phyloP scores from a whole-genome alignment of 2,329 filamentous ascomycete genomes.

The Phyllosticta citriasiana region DNA sequence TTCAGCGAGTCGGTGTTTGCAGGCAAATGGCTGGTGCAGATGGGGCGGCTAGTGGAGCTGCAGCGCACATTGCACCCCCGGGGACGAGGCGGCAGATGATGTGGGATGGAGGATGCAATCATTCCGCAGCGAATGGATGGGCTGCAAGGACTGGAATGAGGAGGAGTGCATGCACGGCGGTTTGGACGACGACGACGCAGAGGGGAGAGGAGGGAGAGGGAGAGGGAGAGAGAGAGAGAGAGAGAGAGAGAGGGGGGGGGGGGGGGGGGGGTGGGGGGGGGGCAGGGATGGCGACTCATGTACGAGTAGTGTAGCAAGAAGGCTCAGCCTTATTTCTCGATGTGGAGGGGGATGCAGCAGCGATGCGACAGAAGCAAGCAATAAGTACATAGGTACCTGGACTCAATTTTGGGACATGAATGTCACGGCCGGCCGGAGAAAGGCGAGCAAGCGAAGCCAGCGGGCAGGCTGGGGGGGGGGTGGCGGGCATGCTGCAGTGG shows the following conservation, averaged over 20 bases:
- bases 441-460: too few relatives aligned
- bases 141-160: conserved; percentile 10
- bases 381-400: not conserved
- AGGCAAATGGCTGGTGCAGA: conserved; percentile 63
- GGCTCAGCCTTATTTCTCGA: not conserved
- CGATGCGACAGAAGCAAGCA: not conserved
- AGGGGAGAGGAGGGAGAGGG: not conserved
- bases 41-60: conserved; percentile 58
- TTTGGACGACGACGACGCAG: not conserved
- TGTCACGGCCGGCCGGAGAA: too few relatives aligned
- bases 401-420: too few relatives aligned
- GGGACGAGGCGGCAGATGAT: not conserved
- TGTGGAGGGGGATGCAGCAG: not conserved
- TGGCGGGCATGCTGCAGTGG: not conserved
- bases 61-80: conserved; percentile 14
- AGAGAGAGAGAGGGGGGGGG: not conserved
- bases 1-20: conserved; percentile 86
- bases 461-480: not conserved
- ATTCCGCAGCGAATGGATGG: not conserved
- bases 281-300: not conserved
- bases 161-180: not conserved
- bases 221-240: not conserved
- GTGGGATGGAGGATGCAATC: conserved; percentile 3
- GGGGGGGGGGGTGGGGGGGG: not conserved
- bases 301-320: not conserved